Evolutionary conservation across 208 protist genomes (phyloP), one percentile per base, ranked within the genome.

Genomic region (Wallacemonas sp.): DNA sequence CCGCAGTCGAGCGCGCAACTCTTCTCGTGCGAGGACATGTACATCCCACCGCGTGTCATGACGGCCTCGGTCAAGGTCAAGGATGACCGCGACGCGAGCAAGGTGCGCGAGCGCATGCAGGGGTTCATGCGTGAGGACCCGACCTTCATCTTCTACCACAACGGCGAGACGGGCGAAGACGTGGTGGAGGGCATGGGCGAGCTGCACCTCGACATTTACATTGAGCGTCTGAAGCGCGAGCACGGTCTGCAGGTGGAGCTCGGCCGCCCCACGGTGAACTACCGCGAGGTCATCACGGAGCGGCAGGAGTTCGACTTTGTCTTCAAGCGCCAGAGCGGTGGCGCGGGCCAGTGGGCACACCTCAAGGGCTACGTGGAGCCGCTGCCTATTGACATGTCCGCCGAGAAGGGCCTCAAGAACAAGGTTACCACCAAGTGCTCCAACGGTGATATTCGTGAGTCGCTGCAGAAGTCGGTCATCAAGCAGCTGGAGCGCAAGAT

Each of bases 301-400:
- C 49, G 80, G 24, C 88, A 95, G 56, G 81, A 94, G 29, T 99
- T 99, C 76, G 87, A 99, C 68, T 99, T 98, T 78, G 92, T 97
- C 30, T 99, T 99, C 83, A 99, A 99, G 88, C 98, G 99, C 61
- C 99, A 99, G 88, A 96, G 92, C 75, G 99, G 99, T 81, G 99
- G 99, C 68, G 79, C 96, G 9, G 98, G 99, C 30, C 98, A 99
- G 85, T 99, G 97, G 87, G 99, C 95, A 6, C 94, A 98, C 43
- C 71, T 99, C 30, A 96, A 97, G 72, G 97, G 97, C 52, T 95
- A 89, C 72, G 76, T 98, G 61, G 93, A 96, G 79, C 85, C 92
- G 34, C 80, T 98, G 41, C 54, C 76, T 2, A 95, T 97, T 67
- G 85, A 96, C 72, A 94, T 97, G 88, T 94, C 89, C 5, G 78